phyloP scores from a whole-genome alignment of 106 monocot genomes.

The Apostasia shenzhenica region DNA sequence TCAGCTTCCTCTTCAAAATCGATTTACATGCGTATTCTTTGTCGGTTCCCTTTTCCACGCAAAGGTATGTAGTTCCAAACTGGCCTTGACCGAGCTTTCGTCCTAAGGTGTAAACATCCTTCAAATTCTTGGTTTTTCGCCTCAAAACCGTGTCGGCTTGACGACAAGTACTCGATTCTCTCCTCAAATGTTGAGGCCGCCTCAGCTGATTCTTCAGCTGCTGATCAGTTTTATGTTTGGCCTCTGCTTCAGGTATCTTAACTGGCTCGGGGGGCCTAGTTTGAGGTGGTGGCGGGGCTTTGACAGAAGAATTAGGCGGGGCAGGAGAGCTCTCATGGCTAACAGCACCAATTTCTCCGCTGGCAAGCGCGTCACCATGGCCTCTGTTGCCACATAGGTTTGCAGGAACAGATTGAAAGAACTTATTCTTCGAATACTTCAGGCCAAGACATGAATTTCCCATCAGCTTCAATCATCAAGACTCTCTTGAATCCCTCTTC shows the following conservation, averaged over 20 bases:
- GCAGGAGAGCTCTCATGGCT: not conserved
- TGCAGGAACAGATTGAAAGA: slow-evolving; percentile 23
- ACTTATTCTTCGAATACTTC: slow-evolving; percentile 18
- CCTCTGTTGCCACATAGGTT: slow-evolving; percentile 7
- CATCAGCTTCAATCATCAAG: slow-evolving; percentile 11
- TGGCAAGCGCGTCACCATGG: not conserved
- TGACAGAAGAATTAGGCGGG: not conserved
- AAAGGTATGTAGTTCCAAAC: slow-evolving; percentile 36
- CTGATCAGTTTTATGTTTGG: not conserved
- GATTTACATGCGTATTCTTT: slow-evolving; percentile 36
- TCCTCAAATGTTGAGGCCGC: slow-evolving; percentile 11
- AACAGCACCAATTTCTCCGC: not conserved
- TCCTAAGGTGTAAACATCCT: slow-evolving; percentile 29
- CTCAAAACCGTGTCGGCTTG: slow-evolving; percentile 16
- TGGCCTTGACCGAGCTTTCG: slow-evolving; percentile 35
- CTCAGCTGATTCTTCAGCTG: not conserved
- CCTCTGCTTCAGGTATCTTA: slow-evolving; percentile 12
- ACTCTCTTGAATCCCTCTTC: not conserved
- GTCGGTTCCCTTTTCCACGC: slow-evolving; percentile 27
- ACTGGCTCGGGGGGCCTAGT: slow-evolving; percentile 20
- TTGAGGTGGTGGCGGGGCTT: not conserved
- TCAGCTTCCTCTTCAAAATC: slow-evolving; percentile 33
- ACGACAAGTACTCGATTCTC: slow-evolving; percentile 8
- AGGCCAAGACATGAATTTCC: slow-evolving; percentile 35
- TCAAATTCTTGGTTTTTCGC: slow-evolving; percentile 22